Evolutionary conservation across 768 basidiomycete genomes (phyloP).

Genomic region (Trametes cubensis): DNA sequence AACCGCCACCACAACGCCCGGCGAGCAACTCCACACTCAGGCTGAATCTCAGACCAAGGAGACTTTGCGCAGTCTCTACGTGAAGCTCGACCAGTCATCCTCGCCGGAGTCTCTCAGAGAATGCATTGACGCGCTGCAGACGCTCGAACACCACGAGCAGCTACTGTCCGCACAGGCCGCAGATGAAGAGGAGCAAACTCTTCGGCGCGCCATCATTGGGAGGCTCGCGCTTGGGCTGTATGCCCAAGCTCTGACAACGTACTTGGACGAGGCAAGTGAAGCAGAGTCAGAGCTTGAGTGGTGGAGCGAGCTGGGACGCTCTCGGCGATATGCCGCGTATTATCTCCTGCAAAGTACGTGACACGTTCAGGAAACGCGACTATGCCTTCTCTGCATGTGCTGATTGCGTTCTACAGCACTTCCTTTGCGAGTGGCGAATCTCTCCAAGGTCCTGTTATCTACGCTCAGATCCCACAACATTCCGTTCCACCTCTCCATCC

Average conservation of each 20-base stretch:
- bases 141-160: slow-evolving; percentile 21
- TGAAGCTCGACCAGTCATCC: slow-evolving; percentile 39
- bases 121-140: slow-evolving; percentile 36
- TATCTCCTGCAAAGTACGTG: slow-evolving; percentile 81
- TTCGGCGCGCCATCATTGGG: slow-evolving; percentile 48
- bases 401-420: slow-evolving; percentile 40
- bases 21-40: background rate
- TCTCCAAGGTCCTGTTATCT: slow-evolving; percentile 43
- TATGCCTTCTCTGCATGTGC: background rate
- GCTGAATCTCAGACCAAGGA: slow-evolving; percentile 30
- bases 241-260: slow-evolving; percentile 62
- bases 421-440: slow-evolving; percentile 45
- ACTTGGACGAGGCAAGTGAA: slow-evolving; percentile 64
- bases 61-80: slow-evolving; percentile 42
- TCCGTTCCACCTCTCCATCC: slow-evolving; percentile 48
- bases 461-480: slow-evolving; percentile 47
- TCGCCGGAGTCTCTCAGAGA: slow-evolving; percentile 34
- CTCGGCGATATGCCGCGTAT: slow-evolving; percentile 52
- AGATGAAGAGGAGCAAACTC: slow-evolving; percentile 37
- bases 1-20: slow-evolving; percentile 20
- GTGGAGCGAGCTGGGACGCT: slow-evolving; percentile 78
- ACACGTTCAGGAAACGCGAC: background rate
- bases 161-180: slow-evolving; percentile 10
- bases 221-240: slow-evolving; percentile 63
- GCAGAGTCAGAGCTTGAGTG: slow-evolving; percentile 81